Evolutionary conservation across 2,329 filamentous ascomycete genomes (phyloP), one percentile per base, ranked within the genome.

Genomic region (Paraconiothyrium sp.): DNA sequence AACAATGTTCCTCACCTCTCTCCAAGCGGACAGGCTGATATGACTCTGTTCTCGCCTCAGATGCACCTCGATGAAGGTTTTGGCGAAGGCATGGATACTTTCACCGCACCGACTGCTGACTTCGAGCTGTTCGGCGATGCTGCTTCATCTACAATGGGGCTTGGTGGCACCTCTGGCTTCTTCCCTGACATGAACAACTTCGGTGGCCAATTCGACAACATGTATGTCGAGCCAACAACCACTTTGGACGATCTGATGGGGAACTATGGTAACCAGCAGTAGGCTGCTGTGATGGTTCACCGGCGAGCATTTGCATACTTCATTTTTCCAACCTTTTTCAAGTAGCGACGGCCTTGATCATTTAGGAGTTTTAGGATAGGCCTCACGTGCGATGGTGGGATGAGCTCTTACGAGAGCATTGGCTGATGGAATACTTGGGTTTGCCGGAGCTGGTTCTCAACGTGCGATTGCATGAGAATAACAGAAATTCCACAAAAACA

Each of bases 21-120:
- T 3, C 90, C 90, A 9, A 83, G 84, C 57, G 90, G 89, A 5
- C 90, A 92, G 69, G 84, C 86, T 39, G 89, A 90, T 62, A 81
- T 88, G 1, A 91, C 92, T 80, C 84, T 92, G 35, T 90, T 85
- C 78, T 90, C 90, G 10, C 88, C 90, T 51, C 84, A 84, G 46
- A 89, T 89, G 78, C 78, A 77, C 35, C 66, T 82, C 30, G 90
- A 93, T 62, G 90, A 92, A 70, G 85, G 84, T 43, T 91, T 88
- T 67, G 85, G 87, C 44, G 88, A 89, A 34, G 81, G 80, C 49
- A 58, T 62, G 60, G 61, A 70, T 39, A 72, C 79, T 35, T 78
- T 76, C 62, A 61, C 57, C 48, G 70, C 69, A 2, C 76, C 77
- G 1, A 71, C 78, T 51, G 79, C 75, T 44, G 90, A 92, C 75